Percentiles rank a stretch among this genome's conserved stretches.
phyloP scores from a whole-genome alignment of 164 flowering plant genomes.

The Echeveria elegans region DNA sequence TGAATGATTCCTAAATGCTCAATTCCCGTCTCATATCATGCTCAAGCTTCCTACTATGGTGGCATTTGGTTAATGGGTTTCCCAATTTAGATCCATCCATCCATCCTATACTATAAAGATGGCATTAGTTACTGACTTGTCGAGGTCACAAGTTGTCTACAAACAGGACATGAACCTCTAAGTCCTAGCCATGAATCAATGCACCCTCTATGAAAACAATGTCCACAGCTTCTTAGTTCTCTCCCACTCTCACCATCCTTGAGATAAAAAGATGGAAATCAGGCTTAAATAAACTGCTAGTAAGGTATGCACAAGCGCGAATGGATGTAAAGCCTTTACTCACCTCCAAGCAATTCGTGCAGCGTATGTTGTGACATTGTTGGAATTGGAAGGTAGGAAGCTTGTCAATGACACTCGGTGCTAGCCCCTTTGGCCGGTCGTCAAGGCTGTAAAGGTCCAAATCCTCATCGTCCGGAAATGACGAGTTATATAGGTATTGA shows the following conservation, averaged over 20 bases:
- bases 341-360: constrained; percentile 9
- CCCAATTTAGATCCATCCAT: not conserved
- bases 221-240: not conserved
- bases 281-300: too few relatives aligned
- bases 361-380: not conserved
- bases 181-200: constrained; percentile 9
- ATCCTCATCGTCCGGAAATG: not conserved
- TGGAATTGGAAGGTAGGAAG: constrained; percentile 1
- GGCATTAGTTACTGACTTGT: too few relatives aligned
- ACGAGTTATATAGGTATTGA: not conserved
- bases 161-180: constrained; percentile 7
- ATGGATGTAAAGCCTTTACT: not conserved
- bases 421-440: not conserved
- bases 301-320: too few relatives aligned
- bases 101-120: too few relatives aligned
- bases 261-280: not conserved
- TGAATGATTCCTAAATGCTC: not conserved
- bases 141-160: not conserved
- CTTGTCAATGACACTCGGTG: not conserved
- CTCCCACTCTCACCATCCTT: constrained; percentile 8
- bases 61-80: not conserved
- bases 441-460: constrained; percentile 7
- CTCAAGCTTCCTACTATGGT: not conserved
- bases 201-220: constrained; percentile 6
- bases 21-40: not conserved